phyloP scores from a whole-genome alignment of 495 filamentous ascomycete genomes.

The Collariella sp. region DNA sequence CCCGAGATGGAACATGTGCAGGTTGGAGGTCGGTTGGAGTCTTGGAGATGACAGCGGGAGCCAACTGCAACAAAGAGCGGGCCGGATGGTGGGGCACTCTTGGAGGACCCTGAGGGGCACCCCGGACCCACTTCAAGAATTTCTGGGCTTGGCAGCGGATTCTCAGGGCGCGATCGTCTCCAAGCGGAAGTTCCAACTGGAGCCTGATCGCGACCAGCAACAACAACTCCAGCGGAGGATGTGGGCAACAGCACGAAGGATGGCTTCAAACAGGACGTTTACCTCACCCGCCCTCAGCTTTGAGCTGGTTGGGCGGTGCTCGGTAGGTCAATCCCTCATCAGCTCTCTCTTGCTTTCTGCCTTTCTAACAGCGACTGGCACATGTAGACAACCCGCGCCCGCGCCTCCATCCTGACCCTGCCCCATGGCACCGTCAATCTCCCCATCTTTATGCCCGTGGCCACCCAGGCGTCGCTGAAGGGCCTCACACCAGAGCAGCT shows the following conservation, averaged over 20 bases:
- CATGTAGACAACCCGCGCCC: slow-evolving; percentile 83
- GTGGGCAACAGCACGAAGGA: slow-evolving; percentile 32
- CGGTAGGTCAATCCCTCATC: slow-evolving; percentile 45
- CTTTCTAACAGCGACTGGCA: too few species aligned
- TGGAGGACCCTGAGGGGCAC: neutral
- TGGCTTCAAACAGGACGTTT: slow-evolving; percentile 38
- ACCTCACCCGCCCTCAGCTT: slow-evolving; percentile 61
- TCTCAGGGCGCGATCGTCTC: neutral
- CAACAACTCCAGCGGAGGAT: slow-evolving; percentile 11
- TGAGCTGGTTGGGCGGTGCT: slow-evolving; percentile 73
- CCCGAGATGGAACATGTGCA: too few species aligned
- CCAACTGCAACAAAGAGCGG: too few species aligned
- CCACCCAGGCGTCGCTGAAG: slow-evolving; percentile 94
- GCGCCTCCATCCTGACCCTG: slow-evolving; percentile 80
- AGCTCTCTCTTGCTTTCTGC: neutral
- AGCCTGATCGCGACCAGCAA: neutral
- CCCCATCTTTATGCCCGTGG: slow-evolving; percentile 96
- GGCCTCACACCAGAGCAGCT: slow-evolving; percentile 89
- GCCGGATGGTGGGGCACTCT: neutral
- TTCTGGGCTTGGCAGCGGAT: neutral
- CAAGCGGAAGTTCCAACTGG: neutral
- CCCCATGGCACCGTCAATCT: slow-evolving; percentile 86
- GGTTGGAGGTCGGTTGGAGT: too few species aligned
- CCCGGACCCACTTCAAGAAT: neutral
- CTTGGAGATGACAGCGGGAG: too few species aligned